These are phyloP conservation scores for Pseudocercospora cruenta DNA, from an alignment of 2,329 filamentous ascomycete species.

Conservation along the genomic window DNA sequence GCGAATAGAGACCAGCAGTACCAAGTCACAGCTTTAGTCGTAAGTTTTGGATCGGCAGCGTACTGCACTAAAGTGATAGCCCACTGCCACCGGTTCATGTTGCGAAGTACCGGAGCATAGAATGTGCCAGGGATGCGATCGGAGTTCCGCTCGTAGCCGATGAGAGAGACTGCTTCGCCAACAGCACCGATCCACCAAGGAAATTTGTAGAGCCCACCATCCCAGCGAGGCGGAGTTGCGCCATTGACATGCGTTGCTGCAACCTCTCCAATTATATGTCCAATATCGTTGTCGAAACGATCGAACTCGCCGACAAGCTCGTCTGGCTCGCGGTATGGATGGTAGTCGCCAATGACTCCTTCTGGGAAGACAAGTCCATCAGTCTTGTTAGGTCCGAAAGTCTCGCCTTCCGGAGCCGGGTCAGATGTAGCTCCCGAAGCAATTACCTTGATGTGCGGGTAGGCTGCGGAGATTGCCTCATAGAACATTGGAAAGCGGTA, in stretches of 20 bases:
- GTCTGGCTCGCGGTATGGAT: constrained; percentile 38
- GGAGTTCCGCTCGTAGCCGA: constrained; percentile 67
- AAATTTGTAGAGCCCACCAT: constrained; percentile 44
- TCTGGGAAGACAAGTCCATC: constrained; percentile 21
- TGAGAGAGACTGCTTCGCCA: constrained; percentile 66
- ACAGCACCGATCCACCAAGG: constrained; percentile 59
- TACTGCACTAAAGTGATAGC: constrained; percentile 46
- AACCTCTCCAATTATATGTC: constrained; percentile 53
- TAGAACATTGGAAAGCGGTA: constrained; percentile 64
- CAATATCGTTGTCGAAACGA: constrained; percentile 54
- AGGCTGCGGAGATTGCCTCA: constrained; percentile 59
- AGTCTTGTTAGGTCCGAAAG: constrained; percentile 11
- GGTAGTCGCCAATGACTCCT: constrained; percentile 35
- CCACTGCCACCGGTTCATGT: constrained; percentile 39
- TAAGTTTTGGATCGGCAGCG: constrained; percentile 43
- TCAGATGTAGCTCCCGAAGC: constrained; percentile 40
- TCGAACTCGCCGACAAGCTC: constrained; percentile 36
- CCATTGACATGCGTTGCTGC: constrained; percentile 52
- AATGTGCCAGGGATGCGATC: constrained; percentile 60
- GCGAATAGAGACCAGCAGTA: constrained; percentile 47
- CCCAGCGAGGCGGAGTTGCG: constrained; percentile 42
- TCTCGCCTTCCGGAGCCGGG: constrained; percentile 22
- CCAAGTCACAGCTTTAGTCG: constrained; percentile 38
- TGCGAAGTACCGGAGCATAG: constrained; percentile 37
- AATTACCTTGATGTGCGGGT: constrained; percentile 62